phyloP scores from a whole-genome alignment of 2,329 filamentous ascomycete genomes.

The Neofusicoccum kwambonambiense region DNA sequence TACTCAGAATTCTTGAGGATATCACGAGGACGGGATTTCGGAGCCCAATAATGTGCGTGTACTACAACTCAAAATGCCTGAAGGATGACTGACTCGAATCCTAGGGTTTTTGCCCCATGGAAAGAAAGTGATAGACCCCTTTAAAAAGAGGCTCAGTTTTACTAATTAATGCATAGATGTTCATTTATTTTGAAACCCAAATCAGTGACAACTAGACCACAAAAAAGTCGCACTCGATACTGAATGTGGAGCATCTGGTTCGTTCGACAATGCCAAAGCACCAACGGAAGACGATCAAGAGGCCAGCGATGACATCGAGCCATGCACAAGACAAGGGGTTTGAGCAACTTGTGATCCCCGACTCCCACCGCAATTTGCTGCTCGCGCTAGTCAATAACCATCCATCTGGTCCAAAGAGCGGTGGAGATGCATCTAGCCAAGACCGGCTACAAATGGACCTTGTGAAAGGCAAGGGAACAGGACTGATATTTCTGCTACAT shows the following conservation, averaged over 20 bases:
- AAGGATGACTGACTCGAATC: not conserved
- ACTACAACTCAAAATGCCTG: no score
- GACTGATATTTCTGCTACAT: not conserved
- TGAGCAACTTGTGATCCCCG: constrained; percentile 28
- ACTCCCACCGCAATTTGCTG: constrained; percentile 32
- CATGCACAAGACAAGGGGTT: constrained; percentile 14
- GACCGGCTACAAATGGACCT: not conserved
- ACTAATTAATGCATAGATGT: not conserved
- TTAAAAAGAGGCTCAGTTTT: not conserved
- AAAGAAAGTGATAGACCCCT: not conserved
- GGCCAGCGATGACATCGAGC: not conserved
- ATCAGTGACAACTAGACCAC: not conserved
- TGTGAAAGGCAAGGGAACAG: not conserved
- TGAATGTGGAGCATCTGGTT: not conserved
- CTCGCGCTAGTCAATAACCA: constrained; percentile 31
- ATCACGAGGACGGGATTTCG: no score
- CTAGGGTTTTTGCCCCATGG: not conserved
- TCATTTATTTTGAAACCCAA: not conserved
- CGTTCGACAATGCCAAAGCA: not conserved
- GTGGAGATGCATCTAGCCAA: not conserved
- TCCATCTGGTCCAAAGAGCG: constrained; percentile 8
- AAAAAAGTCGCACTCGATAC: not conserved
- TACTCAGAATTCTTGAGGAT: not conserved
- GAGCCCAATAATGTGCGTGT: no score
- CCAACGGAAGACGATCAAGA: not conserved